Base-by-base conservation (phyloP, 306 rosid genomes). In the Datisca glomerata region DNA sequence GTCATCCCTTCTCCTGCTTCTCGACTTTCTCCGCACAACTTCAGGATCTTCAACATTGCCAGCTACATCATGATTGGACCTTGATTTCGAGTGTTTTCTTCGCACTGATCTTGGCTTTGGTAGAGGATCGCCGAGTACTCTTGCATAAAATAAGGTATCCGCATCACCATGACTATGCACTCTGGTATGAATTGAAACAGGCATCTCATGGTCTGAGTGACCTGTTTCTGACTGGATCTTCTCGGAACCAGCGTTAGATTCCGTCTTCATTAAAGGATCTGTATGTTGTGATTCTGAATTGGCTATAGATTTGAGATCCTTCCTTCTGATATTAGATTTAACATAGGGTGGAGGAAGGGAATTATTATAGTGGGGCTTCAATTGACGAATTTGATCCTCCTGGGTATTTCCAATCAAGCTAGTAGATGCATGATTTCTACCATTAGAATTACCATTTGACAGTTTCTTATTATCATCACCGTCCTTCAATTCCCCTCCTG, bases 281-380 rank as follows among this genome's bases (percentile, higher is more conserved):
- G 0, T 11, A 8, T 14, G 3, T 12, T 67, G 41, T 47, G 68
- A 49, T 47, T 43, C 74, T 8, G 13, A 34, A 47, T 59, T 54
- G 45, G 36, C 41, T 12, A 40, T 77, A 8, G 11, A 55, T 31
- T 55, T 61, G 52, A 40, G 56, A 54, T 37, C 70, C 66, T 77
- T 83, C 37, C 53, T 50, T 64, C 71, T 78, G 48, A 62, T 53
- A 61, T 65, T 55, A 25, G 69, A 62, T 49, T 89, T 89, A 28
- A 89, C 69, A 55, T 89, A 84, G 10, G 98, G 98, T 34, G 97
- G 97, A 44, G 95, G 96, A 39, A 75, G 48, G 46, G 64, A 66
- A 62, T 39, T 70, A 53, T 49, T 72, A 69, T 51, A 59, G 65
- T 53, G 47, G 28, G 94, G 50, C 63, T 72, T 83, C 59, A 41